Conservation (phyloP, 345 rosid species). For the Psidium friedrichsthalianum region DNA sequence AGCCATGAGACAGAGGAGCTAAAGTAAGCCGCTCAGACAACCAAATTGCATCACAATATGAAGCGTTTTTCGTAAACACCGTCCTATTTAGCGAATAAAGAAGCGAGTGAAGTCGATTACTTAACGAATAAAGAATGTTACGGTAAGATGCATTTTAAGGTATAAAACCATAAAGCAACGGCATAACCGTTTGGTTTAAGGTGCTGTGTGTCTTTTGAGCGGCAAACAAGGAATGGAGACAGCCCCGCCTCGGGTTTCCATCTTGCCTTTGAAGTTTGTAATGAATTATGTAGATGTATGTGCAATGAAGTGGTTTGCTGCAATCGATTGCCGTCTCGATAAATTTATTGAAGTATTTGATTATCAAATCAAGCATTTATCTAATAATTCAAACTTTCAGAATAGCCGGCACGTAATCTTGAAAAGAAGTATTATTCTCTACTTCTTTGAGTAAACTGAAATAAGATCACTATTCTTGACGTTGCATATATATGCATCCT, state of each 20-base stretch:
- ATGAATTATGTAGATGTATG: not conserved
- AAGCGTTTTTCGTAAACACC: not conserved
- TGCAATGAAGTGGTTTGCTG: not conserved
- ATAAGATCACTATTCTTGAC: no score
- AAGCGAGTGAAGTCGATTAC: not conserved
- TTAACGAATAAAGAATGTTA: no score
- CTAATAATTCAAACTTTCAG: no score
- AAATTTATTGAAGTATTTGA: not conserved
- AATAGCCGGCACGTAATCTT: no score
- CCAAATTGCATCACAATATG: not conserved
- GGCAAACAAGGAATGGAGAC: not conserved
- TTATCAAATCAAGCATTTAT: no score
- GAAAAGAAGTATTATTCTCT: no score
- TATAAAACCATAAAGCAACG: not conserved
- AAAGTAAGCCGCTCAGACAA: not conserved
- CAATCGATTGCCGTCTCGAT: not conserved
- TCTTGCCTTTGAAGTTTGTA: not conserved
- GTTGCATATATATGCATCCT: no score
- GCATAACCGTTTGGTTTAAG: not conserved
- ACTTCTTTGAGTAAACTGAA: no score
- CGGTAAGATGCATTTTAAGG: not conserved
- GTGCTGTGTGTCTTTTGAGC: not conserved
- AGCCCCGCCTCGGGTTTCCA: not conserved
- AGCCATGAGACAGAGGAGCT: not conserved
- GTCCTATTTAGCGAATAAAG: not conserved